Evolutionary conservation across 805 yeast genomes (phyloP).

Genomic region (Metschnikowia kunwiensis): DNA sequence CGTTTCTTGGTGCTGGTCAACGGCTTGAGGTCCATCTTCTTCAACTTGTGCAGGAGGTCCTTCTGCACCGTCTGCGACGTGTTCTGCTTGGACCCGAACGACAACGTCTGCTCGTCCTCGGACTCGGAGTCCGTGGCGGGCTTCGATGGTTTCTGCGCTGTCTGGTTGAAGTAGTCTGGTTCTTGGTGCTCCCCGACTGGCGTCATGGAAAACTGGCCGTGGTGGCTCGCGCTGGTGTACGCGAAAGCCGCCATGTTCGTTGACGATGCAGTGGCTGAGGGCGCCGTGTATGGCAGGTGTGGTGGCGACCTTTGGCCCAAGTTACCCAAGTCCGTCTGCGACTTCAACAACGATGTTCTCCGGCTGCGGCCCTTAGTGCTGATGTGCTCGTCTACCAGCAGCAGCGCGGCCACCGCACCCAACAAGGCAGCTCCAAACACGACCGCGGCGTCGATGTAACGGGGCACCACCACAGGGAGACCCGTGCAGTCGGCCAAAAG

Average conservation of each 20-base stretch:
- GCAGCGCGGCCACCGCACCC: conserved; percentile 91
- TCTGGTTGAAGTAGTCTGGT: conserved; percentile 41
- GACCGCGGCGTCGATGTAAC: conserved; percentile 95
- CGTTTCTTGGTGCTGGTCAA: conserved; percentile 28
- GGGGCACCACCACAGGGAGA: conserved; percentile 85
- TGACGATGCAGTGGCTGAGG: conserved; percentile 70
- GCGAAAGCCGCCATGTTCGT: conserved; percentile 55
- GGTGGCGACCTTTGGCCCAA: conserved; percentile 27
- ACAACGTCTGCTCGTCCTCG: conserved; percentile 49
- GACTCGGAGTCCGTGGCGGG: conserved; percentile 28
- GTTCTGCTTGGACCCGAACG: conserved; percentile 58
- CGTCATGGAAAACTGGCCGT: conserved; percentile 33
- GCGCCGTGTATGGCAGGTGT: conserved; percentile 73
- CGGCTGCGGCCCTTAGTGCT: conserved; percentile 33
- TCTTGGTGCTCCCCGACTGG: conserved; percentile 37
- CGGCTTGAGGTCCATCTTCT: conserved; percentile 33
- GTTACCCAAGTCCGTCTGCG: conserved; percentile 29
- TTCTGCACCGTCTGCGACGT: conserved; percentile 42
- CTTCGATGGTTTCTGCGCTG: conserved; percentile 7
- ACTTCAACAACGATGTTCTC: conserved; percentile 33
- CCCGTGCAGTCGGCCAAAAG: conserved; percentile 91
- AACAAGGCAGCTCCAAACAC: conserved; percentile 93
- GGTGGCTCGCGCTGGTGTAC: conserved; percentile 32
- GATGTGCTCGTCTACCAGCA: conserved; percentile 43
- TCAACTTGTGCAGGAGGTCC: conserved; percentile 46